Evolutionary conservation across 805 yeast species (phyloP).

Genomic region (Candida takata): DNA sequence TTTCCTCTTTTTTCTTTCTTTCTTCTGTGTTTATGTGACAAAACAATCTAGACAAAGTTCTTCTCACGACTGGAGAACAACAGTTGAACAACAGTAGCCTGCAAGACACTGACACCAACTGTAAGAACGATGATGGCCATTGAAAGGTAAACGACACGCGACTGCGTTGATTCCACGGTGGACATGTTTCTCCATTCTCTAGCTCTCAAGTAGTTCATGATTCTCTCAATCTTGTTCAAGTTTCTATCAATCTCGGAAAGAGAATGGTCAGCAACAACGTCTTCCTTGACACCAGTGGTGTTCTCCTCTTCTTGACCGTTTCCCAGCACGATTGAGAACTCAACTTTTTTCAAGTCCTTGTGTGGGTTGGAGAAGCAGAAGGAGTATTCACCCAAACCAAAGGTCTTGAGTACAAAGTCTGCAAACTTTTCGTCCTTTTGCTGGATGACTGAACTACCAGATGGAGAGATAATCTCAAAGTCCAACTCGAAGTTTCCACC

Average conservation of each 20-base stretch:
- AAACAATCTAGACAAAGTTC: conserved; percentile 34
- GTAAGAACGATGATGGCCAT: conserved; percentile 62
- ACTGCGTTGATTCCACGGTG: conserved; percentile 74
- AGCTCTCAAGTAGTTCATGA: conserved; percentile 83
- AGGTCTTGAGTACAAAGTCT: conserved; percentile 52
- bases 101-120: conserved; percentile 70
- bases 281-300: conserved; percentile 34
- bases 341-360: conserved; percentile 59
- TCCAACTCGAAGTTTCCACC: conserved; percentile 68
- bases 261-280: conserved; percentile 48
- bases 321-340: conserved; percentile 50
- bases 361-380: conserved; percentile 61
- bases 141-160: conserved; percentile 72
- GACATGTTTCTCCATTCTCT: conserved; percentile 97
- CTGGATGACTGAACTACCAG: conserved; percentile 37
- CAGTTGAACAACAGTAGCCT: conserved; percentile 75
- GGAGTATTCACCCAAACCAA: conserved; percentile 53
- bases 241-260: conserved; percentile 53
- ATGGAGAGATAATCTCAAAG: conserved; percentile 52
- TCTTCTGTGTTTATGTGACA: no score
- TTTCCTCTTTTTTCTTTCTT: no score
- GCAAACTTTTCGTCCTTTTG: conserved; percentile 59
- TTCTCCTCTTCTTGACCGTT: conserved; percentile 26
- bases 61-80: conserved; percentile 53
- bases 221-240: conserved; percentile 48